Evolutionary conservation across 2,329 filamentous ascomycete genomes (phyloP).

Genomic region (Calonectria pteridis): DNA sequence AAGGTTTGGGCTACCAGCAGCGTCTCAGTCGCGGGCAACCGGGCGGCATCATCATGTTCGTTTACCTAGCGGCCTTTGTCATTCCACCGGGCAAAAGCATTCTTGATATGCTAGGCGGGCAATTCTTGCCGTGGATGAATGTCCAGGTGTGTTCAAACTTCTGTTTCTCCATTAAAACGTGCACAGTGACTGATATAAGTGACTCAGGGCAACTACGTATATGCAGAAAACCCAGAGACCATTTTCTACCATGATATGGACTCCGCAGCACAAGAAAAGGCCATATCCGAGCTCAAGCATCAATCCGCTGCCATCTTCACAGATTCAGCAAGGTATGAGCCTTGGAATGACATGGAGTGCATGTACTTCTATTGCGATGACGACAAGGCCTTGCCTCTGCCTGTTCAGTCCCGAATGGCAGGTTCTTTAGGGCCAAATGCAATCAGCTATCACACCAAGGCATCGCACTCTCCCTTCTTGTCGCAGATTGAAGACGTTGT

Average conservation of each 20-base stretch:
- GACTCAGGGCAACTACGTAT: constrained; percentile 29
- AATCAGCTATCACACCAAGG: constrained; percentile 12
- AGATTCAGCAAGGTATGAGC: constrained; percentile 40
- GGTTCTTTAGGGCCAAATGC: constrained; percentile 17
- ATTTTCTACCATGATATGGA: constrained; percentile 45
- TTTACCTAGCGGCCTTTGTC: constrained; percentile 52
- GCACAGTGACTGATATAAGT: not conserved
- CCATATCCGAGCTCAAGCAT: constrained; percentile 27
- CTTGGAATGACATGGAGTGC: constrained; percentile 45
- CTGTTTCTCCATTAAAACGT: not conserved
- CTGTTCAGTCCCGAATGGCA: constrained; percentile 39
- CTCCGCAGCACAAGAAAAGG: constrained; percentile 20
- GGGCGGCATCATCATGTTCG: constrained; percentile 54
- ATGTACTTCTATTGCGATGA: constrained; percentile 42
- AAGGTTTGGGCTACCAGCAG: constrained; percentile 50
- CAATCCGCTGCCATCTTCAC: constrained; percentile 35
- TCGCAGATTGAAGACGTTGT: constrained; percentile 30
- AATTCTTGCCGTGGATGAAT: constrained; percentile 46
- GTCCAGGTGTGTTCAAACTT: constrained; percentile 33
- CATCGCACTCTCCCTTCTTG: constrained; percentile 34
- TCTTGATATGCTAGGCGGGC: constrained; percentile 40
- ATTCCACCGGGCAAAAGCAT: constrained; percentile 44
- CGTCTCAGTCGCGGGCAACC: constrained; percentile 46
- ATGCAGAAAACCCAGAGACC: constrained; percentile 22
- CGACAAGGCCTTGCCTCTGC: constrained; percentile 40